Evolutionary conservation across 129 eudicot genomes (phyloP), one percentile per base, ranked within the genome.

Genomic region (Mikania micrantha): DNA sequence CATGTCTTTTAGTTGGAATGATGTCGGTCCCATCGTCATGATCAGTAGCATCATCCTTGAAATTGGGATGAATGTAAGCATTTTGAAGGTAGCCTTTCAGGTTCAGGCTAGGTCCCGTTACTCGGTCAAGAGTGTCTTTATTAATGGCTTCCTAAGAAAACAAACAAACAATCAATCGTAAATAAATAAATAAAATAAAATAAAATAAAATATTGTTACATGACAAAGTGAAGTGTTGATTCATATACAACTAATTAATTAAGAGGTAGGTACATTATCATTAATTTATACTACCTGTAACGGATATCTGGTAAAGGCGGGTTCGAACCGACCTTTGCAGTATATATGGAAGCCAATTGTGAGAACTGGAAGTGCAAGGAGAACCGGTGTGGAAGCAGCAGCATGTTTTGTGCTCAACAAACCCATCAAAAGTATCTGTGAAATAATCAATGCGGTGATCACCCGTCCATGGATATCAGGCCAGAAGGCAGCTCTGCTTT

Each of bases 401-500:
- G 85, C 87, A 2, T 82, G 74, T 74, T 86, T 93, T 24, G 95
- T 86, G 75, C 95, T 82, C 80, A 93, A 39, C 70, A 93, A 73
- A 21, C 98, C 98, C 86, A 93, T 84, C 39, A 93, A 73, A 64
- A 86, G 83, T 45, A 93, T 27, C 64, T 93, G 98, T 9, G 98
- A 86, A 60, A 84, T 57, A 39, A 93, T 73, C 77, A 86, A 48
- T 9, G 96, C 95, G 34, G 54, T 34, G 45, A 93, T 84, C 36
- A 93, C 82, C 13, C 98, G 91, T 29, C 90, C 91, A 40, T 93
- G 98, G 50, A 93, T 95, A 69, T 82, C 96, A 15, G 98, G 98
- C 98, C 98, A 93, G 79, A 88, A 93, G 17, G 95, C 91, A n/a
- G 96, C 97, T 39, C 82, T 85, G 74, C 97, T 91, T 81, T 91